Evolutionary conservation across 805 yeast species (phyloP), one percentile per base, ranked within the genome.

Genomic region (Wickerhamomyces xylosicus): DNA sequence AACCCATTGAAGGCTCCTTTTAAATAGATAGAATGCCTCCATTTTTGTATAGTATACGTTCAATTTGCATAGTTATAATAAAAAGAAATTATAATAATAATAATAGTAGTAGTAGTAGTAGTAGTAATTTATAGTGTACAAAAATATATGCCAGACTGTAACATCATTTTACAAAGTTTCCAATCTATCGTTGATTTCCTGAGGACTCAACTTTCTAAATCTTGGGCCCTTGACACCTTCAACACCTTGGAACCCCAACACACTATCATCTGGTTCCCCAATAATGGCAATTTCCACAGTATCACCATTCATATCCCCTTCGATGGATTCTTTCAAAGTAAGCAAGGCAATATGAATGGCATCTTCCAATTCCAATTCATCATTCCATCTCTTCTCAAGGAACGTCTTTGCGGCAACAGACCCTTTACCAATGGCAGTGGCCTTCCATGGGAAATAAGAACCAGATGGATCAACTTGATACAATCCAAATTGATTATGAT

Each of bases 391-490:
- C 66, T 92, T 92, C 61, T 92, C 99, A 56, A 92, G 66, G 53
- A 92, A 92, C 2, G 97, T 90, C 68, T 94, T 92, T 28, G 97
- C 98, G n/a, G 95, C 85, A 34, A 78, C 77, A 3, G 96, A 79
- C 19, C 96, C 95, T 58, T 87, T 89, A 47, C 99, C 99, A 52
- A 92, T 92, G 19, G 98, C 97, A 3, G 98, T 90, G 31, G 98
- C 98, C 63, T 90, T 92, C 99, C 99, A 92, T 9, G 99, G 97
- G 72, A 85, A 92, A 61, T 82, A 92, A 32, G 96, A 79, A 9
- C 99, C 99, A 3, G 95, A 83, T 4, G 99, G 99, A 64, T 92
- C 99, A 36, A 92, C 95, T 64, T 92, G 99, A 61, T 92, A 92
- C 43, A 92, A 69, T 57, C 84, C 84, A 61, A 74, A 89, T 14